These are phyloP conservation scores for Cylindrodendrum hubeiense DNA, from an alignment of 2,329 filamentous ascomycete genomes.

Conservation along the genomic window DNA sequence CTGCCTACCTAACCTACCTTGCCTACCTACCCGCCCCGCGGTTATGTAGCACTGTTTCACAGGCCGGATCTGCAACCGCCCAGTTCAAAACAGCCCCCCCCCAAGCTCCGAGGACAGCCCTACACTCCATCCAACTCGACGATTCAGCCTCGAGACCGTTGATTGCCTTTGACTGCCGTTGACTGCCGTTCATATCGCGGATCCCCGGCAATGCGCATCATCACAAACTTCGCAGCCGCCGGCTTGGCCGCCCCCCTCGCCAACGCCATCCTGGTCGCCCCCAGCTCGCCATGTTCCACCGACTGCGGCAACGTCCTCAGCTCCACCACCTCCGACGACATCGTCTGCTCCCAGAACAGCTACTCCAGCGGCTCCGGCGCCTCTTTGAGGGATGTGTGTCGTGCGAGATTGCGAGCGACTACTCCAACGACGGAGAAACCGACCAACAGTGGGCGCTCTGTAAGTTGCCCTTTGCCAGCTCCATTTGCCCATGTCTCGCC, in stretches of 20 bases:
- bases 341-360: slow-evolving; percentile 59
- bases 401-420: slow-evolving; percentile 66
- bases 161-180: neutral
- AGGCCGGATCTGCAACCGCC: slow-evolving; percentile 1
- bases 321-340: slow-evolving; percentile 58
- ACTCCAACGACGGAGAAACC: slow-evolving; percentile 57
- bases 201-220: slow-evolving; percentile 20
- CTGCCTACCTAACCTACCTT: neutral
- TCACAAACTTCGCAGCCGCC: slow-evolving; percentile 27
- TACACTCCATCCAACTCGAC: neutral
- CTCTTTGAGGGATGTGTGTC: slow-evolving; percentile 65
- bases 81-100: neutral
- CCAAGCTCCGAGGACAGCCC: neutral
- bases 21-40: neutral
- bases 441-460: slow-evolving; percentile 69
- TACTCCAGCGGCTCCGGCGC: slow-evolving; percentile 57
- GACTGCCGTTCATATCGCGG: neutral
- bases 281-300: slow-evolving; percentile 62
- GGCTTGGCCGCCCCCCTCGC: slow-evolving; percentile 31
- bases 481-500: neutral
- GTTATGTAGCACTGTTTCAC: slow-evolving; percentile 2
- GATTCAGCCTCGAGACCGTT: neutral
- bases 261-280: slow-evolving; percentile 56
- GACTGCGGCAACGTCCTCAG: slow-evolving; percentile 67
- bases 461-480: slow-evolving; percentile 52